Evolutionary conservation across 108 stramenopile species (phyloP), one percentile per base, ranked within the genome.

Genomic region (Aureococcus anophagefferens): DNA sequence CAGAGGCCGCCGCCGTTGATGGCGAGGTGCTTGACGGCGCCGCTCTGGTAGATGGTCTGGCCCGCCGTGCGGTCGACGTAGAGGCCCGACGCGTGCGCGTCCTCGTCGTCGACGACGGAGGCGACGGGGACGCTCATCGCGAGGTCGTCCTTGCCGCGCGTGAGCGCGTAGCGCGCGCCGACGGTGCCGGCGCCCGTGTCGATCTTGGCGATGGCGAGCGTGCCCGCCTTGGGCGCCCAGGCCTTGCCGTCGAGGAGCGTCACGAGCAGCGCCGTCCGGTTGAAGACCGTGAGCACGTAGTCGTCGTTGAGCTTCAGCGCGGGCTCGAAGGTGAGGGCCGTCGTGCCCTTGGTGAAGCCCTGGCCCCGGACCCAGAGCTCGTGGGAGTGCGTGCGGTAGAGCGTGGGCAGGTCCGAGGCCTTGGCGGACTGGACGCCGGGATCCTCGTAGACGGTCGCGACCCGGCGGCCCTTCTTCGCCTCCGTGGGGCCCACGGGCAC

Each of bases 301-400:
- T 72, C 71, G 65, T 14, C 51, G 28, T 5, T 5, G 40, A 13
- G 40, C 40, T 13, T 44, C 40, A 44, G 40, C 40, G 40, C 40
- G 13, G 40, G 13, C 40, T 44, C 40, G 9, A 5, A 5, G 13
- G 13, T 13, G 13, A 44, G 40, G 40, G 9, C 13, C 40, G 40
- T 44, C 5, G 40, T 11, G 40, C 40, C 40, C 9, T 13, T 5
- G 59, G 63, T 71, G 78, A 81, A 81, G 16, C 80, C 80, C 25
- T 65, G 35, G n/a, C 80, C 80, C 34, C 0, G 30, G n/a, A 81
- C 67, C 44, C 30, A 25, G 9, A 81, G 75, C 66, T 76, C 76
- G 66, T 76, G 75, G 32, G 75, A 75, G 72, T 76, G 75, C 15
- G 78, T 79, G 35, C 75, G 70, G 78, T 63, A 81, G 35, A 81